Conservation (phyloP, 73 alveolate species). For the Tetrahymena elliotti region DNA sequence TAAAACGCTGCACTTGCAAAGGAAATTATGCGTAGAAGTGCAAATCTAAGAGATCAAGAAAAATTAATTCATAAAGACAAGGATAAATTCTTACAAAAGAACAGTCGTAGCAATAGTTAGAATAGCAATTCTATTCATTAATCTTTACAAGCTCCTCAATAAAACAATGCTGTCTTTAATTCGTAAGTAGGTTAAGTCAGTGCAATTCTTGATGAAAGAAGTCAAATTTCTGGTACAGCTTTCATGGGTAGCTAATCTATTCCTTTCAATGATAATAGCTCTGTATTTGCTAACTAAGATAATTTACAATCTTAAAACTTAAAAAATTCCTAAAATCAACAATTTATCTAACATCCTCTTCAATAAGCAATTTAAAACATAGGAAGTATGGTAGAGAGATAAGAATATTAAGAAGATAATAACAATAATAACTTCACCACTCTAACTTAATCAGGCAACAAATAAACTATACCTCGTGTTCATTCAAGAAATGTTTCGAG, state of each 20-base stretch:
- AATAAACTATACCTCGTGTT: not conserved
- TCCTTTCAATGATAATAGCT: not conserved
- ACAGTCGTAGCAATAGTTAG: not conserved
- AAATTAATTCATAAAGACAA: not conserved
- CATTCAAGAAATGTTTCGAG: not conserved
- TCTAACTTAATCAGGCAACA: not conserved
- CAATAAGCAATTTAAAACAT: not conserved
- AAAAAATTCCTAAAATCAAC: not conserved
- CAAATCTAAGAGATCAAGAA: not conserved
- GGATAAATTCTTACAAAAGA: not conserved
- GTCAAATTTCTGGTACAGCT: not conserved
- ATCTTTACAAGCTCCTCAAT: not conserved
- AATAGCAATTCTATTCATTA: not conserved
- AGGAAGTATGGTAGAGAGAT: not conserved
- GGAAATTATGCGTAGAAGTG: not conserved
- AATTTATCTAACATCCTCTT: not conserved
- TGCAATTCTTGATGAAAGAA: not conserved
- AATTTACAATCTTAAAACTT: not conserved
- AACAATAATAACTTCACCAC: not conserved
- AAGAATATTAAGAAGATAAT: not conserved
- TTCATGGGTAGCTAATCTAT: not conserved
- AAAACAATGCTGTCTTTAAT: not conserved
- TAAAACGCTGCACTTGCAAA: not conserved
- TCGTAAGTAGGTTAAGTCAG: not conserved
- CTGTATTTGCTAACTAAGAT: not conserved